Conservation (phyloP, 345 rosid genomes). For the Gossypioides kirkii region DNA sequence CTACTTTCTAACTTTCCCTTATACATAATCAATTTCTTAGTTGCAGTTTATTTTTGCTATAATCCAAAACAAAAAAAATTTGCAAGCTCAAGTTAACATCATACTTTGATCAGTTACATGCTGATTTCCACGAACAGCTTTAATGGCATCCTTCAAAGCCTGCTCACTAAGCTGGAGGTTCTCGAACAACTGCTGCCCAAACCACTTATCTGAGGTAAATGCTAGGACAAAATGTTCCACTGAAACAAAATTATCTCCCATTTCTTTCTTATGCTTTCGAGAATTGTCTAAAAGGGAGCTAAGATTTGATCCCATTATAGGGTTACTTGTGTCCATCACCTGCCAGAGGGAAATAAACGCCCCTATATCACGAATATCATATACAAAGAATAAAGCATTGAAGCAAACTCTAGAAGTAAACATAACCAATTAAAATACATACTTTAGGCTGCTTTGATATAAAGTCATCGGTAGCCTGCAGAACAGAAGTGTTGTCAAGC, state of each 20-base stretch:
- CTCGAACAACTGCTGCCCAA: conserved; percentile 63
- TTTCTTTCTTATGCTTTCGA: conserved; percentile 57
- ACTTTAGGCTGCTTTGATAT: conserved; percentile 75
- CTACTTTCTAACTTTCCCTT: not conserved
- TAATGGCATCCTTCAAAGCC: conserved; percentile 57
- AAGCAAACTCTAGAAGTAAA: not conserved
- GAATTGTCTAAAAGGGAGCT: conserved; percentile 52
- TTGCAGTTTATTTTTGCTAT: not conserved
- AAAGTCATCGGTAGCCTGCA: conserved; percentile 62
- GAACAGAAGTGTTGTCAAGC: conserved; percentile 56
- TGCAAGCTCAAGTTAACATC: not conserved
- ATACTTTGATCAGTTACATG: conserved; percentile 88
- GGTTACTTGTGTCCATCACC: conserved; percentile 70
- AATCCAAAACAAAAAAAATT: not conserved
- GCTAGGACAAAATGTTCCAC: conserved; percentile 76
- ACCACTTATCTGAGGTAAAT: conserved; percentile 62
- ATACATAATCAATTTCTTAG: not conserved
- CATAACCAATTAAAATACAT: not conserved
- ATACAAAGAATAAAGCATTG: not conserved
- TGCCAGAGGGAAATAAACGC: conserved; percentile 15
- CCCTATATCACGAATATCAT: not conserved
- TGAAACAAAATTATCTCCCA: conserved; percentile 74
- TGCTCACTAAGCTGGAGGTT: conserved; percentile 51
- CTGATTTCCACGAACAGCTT: conserved; percentile 79
- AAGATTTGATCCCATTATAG: conserved; percentile 55